Evolutionary conservation across 2,329 filamentous ascomycete species (phyloP).

Genomic region (Neofusicoccum kwambonambiense): DNA sequence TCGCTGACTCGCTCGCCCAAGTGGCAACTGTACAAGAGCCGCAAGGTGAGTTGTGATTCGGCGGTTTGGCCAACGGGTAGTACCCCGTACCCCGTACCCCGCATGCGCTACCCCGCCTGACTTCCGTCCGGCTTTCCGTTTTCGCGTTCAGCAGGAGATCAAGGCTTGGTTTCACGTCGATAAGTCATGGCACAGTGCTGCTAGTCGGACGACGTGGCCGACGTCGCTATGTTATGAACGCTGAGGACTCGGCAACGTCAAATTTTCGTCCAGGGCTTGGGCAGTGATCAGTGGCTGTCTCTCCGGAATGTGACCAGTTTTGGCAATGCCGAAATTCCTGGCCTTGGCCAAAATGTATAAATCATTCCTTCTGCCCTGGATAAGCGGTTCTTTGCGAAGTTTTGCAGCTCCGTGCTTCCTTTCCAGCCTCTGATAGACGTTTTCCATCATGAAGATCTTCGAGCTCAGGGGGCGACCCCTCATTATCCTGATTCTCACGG

Average conservation of each 20-base stretch:
- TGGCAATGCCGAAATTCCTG: not conserved
- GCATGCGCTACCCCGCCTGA: not conserved
- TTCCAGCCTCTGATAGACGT: not conserved
- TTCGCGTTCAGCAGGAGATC: not conserved
- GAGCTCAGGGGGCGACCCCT: constrained; percentile 4
- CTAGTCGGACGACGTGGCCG: not conserved
- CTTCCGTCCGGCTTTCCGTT: not conserved
- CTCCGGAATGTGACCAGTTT: not conserved
- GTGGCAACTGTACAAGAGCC: not conserved
- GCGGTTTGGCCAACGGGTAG: not conserved
- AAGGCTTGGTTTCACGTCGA: constrained; percentile 6
- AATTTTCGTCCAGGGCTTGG: not conserved
- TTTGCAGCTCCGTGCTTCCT: not conserved
- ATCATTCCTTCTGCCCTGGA: not conserved
- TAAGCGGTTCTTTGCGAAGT: not conserved
- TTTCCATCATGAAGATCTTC: not conserved
- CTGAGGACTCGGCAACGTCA: not conserved
- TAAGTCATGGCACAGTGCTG: not conserved
- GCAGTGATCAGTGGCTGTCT: not conserved
- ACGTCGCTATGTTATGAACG: not conserved
- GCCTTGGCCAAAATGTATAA: not conserved
- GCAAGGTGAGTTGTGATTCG: not conserved
- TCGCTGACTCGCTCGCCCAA: not conserved
- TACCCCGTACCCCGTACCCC: not conserved
- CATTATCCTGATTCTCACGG: not conserved